Evolutionary conservation across 2,329 filamentous ascomycete species (phyloP), one percentile per base, ranked within the genome.

Genomic region (Dactylella cylindrospora): DNA sequence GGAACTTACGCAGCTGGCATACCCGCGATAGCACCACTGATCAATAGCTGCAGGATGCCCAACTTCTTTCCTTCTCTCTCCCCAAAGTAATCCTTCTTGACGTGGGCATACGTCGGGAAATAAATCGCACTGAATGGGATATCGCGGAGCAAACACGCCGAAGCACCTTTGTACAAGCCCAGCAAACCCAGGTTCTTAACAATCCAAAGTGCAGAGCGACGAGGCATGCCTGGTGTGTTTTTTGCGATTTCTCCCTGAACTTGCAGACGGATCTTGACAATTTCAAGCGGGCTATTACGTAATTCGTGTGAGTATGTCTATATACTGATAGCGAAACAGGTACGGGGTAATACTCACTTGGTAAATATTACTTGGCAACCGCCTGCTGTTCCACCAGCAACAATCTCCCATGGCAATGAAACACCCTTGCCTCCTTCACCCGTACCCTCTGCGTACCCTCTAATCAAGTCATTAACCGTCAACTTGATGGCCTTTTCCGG

Each of bases 401-500:
- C 66, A 62, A 97, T 76, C 75, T 98, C 93, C 64, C 84, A 77
- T 23, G 77, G 76, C 68, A 82, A 75, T 70, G 78, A 79, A 70
- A 98, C 95, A 5, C 67, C 51, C 13, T 57, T 57, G 7, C 59
- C 59, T 23, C 51, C 51, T 5, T 32, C 9, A 6, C 39, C 59
- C 59, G 82, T 77, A 43, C 86, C 85, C 33, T 80, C 83, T 70
- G 90, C 85, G 67, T 80, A 79, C 6, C 81, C 79, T 70, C 93
- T 85, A 17, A 94, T 89, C 50, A 98, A 76, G 72, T 98, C 93
- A 74, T 98, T 98, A 70, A 98, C 90, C 0, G 93, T 98, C 66
- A 98, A 82, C 78, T 98, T 98, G 77, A 98, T 98, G 68, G 93
- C 93, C 79, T 98, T 98, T 74, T 98, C 93, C 1, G 93, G 93